Base-by-base conservation (phyloP, 768 basidiomycete genomes). In the Agaricus sinodeliciosus region DNA sequence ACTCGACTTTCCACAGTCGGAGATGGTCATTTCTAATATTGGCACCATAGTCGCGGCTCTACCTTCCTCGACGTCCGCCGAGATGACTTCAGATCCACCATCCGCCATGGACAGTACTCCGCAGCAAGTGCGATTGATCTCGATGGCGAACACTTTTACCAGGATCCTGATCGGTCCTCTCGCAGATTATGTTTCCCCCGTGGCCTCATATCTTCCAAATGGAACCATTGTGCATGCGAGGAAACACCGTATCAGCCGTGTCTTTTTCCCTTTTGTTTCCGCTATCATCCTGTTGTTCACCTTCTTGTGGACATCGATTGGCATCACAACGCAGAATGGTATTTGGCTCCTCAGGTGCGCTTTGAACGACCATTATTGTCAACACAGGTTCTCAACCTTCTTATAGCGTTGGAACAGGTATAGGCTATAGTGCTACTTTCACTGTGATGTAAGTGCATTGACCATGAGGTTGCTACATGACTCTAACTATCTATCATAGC, bases 1-100 rank as follows among this genome's bases (percentile, higher is more conserved):
- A 39, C 51, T 49, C 27, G 2, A 34, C 3, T 54, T 41, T 31
- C 37, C 15, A 5, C 49, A 88, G 85, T 79, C 77, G 43, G 88
- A 90, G 65, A 90, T 89, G 87, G 74, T 92, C 18, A 82, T 91
- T 16, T 84, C 87, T 16, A 92, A 90, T 60, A 82, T 92, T 43
- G 89, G 87, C 35, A 81, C 85, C 1, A 85, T 91, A 47, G 76
- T 85, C 12, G 67, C 84, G 3, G 82, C 89, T 12, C 75, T 90
- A 34, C 79, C 81, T 8, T 35, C 65, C 16, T 62, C 67, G 13
- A 58, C 68, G 15, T 54, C 52, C 6, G 46, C 47, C 15, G 25
- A 51, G 25, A n/a, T 15, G 9, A 31, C 27, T 22, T n/a, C 28
- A 5, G 16, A 19, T 25, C 35, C 42, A 12, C 5, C 15, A 13